A percentile compares a stretch with the other conserved stretches of the same genome.
Conservation (phyloP, 1,284 basidiomycete genomes). For the Melampsora larici-populina region DNA sequence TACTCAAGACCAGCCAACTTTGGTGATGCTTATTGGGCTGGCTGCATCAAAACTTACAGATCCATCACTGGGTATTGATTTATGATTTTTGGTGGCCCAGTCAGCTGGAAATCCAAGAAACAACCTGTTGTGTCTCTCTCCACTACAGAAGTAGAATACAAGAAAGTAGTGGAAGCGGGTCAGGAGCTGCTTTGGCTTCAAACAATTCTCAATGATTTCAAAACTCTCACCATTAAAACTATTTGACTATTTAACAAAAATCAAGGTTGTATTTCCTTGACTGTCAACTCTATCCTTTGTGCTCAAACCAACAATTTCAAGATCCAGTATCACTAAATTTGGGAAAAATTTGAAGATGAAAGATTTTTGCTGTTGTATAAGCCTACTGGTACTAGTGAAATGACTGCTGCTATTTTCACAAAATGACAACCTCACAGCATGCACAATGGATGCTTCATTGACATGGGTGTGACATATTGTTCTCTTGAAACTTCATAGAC, state of each 20-base stretch:
- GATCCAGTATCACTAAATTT: conserved; percentile 9
- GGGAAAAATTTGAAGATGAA: not conserved
- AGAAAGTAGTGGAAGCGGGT: not conserved
- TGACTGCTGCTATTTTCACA: too few species aligned
- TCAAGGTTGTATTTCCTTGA: not conserved
- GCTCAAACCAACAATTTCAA: conserved; percentile 1
- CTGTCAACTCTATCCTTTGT: conserved; percentile 7
- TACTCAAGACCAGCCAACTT: not conserved
- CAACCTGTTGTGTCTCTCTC: conserved; percentile 11
- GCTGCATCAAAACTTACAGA: not conserved
- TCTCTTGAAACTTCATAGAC: too few species aligned
- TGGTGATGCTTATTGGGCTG: conserved; percentile 8
- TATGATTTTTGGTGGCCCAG: not conserved
- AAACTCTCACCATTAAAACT: not conserved
- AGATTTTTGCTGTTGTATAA: not conserved
- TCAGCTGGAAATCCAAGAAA: conserved; percentile 27
- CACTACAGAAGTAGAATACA: conserved; percentile 7
- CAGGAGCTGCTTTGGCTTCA: conserved; percentile 8
- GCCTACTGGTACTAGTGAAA: too few species aligned
- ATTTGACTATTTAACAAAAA: not conserved
- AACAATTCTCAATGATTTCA: not conserved
- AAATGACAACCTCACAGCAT: too few species aligned
- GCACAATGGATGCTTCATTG: too few species aligned
- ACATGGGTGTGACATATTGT: too few species aligned
- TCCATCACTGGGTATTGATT: not conserved